Evolutionary conservation across 169 alveolate genomes (phyloP).

Genomic region (Plasmodium gonderi): DNA sequence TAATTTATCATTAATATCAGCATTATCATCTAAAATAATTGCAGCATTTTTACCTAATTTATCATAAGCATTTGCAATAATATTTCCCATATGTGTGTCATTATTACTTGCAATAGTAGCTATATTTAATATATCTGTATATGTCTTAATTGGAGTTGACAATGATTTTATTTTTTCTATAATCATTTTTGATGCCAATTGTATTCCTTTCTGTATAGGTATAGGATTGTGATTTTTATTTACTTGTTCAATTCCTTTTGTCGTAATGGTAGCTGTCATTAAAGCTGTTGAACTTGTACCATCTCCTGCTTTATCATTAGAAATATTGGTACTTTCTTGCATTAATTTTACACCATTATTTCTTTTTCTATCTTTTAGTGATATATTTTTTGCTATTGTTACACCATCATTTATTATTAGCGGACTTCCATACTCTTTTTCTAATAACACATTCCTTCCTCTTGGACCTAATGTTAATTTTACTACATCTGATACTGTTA

Average conservation of each 20-base stretch:
- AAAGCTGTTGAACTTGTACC: slow-evolving; percentile 93
- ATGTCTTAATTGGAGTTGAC: slow-evolving; percentile 88
- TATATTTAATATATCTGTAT: slow-evolving; percentile 86
- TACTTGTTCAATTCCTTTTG: slow-evolving; percentile 89
- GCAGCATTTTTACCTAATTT: slow-evolving; percentile 91
- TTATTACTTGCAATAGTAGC: slow-evolving; percentile 93
- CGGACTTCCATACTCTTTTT: slow-evolving; percentile 91
- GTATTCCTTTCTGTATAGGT: slow-evolving; percentile 90
- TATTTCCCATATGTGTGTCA: slow-evolving; percentile 89
- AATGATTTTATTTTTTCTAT: slow-evolving; percentile 87
- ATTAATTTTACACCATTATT: slow-evolving; percentile 91
- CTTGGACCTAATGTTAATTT: slow-evolving; percentile 92
- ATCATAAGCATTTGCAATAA: slow-evolving; percentile 90
- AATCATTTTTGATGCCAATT: slow-evolving; percentile 86
- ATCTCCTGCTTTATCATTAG: slow-evolving; percentile 93
- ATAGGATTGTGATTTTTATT: slow-evolving; percentile 91
- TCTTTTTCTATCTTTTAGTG: slow-evolving; percentile 86
- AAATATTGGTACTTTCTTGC: slow-evolving; percentile 91
- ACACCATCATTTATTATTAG: slow-evolving; percentile 92
- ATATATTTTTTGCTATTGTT: slow-evolving; percentile 91
- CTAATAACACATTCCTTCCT: slow-evolving; percentile 90
- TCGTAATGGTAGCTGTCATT: slow-evolving; percentile 89
- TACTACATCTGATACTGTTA: slow-evolving; percentile 88
- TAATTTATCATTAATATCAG: slow-evolving; percentile 90
- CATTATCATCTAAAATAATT: slow-evolving; percentile 88